Conservation (phyloP, 1,139 yeast species). For the Geotrichum candidum region DNA sequence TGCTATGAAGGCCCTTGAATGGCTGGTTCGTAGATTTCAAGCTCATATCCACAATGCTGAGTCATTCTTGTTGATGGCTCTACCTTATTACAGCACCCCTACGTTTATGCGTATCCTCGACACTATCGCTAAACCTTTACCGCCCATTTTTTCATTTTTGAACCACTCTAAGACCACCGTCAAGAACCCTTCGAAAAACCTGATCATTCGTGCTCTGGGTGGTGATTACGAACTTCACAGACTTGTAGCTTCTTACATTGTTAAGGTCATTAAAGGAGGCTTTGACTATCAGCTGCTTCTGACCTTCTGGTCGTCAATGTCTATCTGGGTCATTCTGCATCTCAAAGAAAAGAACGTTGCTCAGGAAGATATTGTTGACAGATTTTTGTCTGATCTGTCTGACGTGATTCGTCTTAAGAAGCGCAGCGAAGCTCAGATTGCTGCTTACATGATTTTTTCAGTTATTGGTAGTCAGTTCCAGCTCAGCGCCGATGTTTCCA, state of each 20-base stretch:
- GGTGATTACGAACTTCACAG: constrained; percentile 63
- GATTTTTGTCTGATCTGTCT: constrained; percentile 43
- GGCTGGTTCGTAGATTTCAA: constrained; percentile 90
- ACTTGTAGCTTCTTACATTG: constrained; percentile 56
- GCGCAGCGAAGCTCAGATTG: constrained; percentile 63
- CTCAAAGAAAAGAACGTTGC: constrained; percentile 35
- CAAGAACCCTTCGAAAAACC: constrained; percentile 58
- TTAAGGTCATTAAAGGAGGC: constrained; percentile 41
- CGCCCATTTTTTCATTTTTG: constrained; percentile 71
- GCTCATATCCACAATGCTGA: constrained; percentile 79
- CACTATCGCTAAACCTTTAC: constrained; percentile 56
- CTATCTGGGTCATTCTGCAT: constrained; percentile 60
- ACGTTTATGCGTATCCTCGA: constrained; percentile 70
- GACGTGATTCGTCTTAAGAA: constrained; percentile 28
- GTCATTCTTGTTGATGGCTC: constrained; percentile 55
- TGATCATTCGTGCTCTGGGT: constrained; percentile 63
- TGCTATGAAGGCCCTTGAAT: constrained; percentile 79
- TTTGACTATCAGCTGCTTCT: constrained; percentile 56
- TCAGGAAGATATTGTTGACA: constrained; percentile 38
- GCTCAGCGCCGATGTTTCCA: constrained; percentile 53
- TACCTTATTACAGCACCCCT: constrained; percentile 72
- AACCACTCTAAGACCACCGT: constrained; percentile 59
- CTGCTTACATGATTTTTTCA: constrained; percentile 75
- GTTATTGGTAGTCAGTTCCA: constrained; percentile 73
- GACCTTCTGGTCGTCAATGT: constrained; percentile 68